Base-by-base conservation (phyloP, 2,329 filamentous ascomycete species). In the Colletotrichum sp. region DNA sequence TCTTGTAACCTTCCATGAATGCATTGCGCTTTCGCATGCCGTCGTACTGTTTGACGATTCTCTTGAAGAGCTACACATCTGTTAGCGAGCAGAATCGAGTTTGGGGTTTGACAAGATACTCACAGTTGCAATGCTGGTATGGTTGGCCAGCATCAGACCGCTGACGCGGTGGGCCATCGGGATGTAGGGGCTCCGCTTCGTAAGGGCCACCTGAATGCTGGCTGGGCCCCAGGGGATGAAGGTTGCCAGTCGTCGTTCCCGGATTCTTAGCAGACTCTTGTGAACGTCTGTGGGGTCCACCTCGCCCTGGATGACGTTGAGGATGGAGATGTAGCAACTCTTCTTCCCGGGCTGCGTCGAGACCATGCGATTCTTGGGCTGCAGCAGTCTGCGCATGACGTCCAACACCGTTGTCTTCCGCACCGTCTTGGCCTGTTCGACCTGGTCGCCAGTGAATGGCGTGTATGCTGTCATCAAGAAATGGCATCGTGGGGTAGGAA, bases 321-420 rank as follows among this genome's bases (percentile, higher is more conserved):
- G 88, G 78, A 99, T 98, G 62, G 95, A 98, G 81, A 99, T 98
- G 87, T 99, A 99, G 87, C 97, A 99, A 86, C 95, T 98, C 87
- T 95, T 97, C 87, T 98, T 98, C 79, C 94, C 94, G 2, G 96
- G 96, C 70, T 95, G 93, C 27, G 97, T 98, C 29, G 96, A 98
- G 59, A 99, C 97, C 97, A 99, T 99, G 82, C 97, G 93, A 85
- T 99, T 99, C 89, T 99, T 99, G 51, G 97, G 97, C 84, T 99
- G 97, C 72, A 99, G 87, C 29, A 99, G 87, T 73, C 97, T 91
- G 71, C 97, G 92, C 97, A 99, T 99, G 76, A 99, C 97, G 82
- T 99, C 97, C 54, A 99, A 86, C 11, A 99, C 97, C 1, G 97
- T 99, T 4, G 97, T 99, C 86, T 98, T 99, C 75, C 97, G 94